Conservation (phyloP, 1,139 yeast genomes). For the Yamadazyma atlantica region DNA sequence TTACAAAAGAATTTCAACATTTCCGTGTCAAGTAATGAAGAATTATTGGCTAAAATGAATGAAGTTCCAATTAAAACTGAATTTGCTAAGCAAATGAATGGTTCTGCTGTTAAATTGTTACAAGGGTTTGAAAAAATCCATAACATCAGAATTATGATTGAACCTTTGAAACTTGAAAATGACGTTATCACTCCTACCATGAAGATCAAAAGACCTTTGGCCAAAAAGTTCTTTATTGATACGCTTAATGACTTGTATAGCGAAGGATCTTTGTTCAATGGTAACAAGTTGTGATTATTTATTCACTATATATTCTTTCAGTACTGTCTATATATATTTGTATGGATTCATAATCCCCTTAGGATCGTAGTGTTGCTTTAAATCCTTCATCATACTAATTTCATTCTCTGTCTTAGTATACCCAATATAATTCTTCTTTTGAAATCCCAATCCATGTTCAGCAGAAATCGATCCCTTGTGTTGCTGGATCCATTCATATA, state of each 20-base stretch:
- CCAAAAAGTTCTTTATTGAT: conserved; percentile 29
- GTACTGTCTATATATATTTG: conserved; percentile 56
- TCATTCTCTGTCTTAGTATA: conserved; percentile 76
- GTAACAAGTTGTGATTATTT: conserved; percentile 14
- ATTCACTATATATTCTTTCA: conserved; percentile 1
- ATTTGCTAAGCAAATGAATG: conserved; percentile 30
- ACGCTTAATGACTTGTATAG: conserved; percentile 23
- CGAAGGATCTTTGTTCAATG: conserved; percentile 27
- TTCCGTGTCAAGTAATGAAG: conserved; percentile 15
- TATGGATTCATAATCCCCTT: conserved; percentile 90
- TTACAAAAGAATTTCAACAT: conserved; percentile 18
- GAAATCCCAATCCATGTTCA: conserved; percentile 96
- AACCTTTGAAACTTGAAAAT: conserved; percentile 40
- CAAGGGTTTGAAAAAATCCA: conserved; percentile 40
- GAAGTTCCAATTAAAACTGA: conserved; percentile 22
- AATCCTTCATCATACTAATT: conserved; percentile 67
- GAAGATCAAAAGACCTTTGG: conserved; percentile 40
- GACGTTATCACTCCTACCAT: conserved; percentile 43
- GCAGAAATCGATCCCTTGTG: conserved; percentile 89
- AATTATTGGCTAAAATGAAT: conserved; percentile 26
- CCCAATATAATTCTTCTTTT: conserved; percentile 83
- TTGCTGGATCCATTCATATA: conserved; percentile 80
- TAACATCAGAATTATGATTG: conserved; percentile 33
- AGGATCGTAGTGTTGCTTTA: conserved; percentile 85
- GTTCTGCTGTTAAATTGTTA: conserved; percentile 22